Conservation (phyloP, 345 rosid genomes). For the Melaleuca quinquenervia region DNA sequence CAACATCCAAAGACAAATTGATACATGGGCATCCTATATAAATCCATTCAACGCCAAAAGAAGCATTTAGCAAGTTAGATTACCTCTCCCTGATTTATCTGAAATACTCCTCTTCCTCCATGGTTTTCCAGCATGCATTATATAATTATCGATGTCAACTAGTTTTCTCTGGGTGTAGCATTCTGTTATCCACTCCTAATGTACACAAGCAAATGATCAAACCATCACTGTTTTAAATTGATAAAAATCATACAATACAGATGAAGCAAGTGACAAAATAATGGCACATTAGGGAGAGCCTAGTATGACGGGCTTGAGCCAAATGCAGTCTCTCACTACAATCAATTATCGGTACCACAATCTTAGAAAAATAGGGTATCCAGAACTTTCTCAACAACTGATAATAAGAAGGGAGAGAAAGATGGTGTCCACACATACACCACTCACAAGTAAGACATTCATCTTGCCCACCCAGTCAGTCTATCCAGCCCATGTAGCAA, state of each 20-base stretch:
- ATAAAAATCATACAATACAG: not conserved
- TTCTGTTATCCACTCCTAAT: constrained; percentile 78
- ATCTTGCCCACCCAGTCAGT: not conserved
- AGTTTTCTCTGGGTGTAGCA: constrained; percentile 60
- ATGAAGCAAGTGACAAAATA: not conserved
- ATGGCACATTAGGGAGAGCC: not conserved
- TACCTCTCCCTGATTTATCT: constrained; percentile 28
- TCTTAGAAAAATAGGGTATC: not conserved
- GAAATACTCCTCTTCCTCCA: constrained; percentile 45
- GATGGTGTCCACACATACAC: not conserved
- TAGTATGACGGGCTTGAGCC: not conserved
- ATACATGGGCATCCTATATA: not conserved
- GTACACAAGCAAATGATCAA: not conserved
- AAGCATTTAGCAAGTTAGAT: not conserved
- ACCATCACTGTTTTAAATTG: not conserved
- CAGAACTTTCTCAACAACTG: not conserved
- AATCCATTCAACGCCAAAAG: not conserved
- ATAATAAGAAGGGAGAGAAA: not conserved
- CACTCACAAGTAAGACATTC: not conserved
- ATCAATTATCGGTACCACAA: not conserved
- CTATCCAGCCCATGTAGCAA: not conserved
- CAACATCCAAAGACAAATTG: not conserved
- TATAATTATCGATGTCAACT: constrained; percentile 66
- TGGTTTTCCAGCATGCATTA: constrained; percentile 86
- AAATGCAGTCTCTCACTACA: not conserved